Conservation (phyloP, 2,329 filamentous ascomycete genomes). For the Paecilomyces variotii region DNA sequence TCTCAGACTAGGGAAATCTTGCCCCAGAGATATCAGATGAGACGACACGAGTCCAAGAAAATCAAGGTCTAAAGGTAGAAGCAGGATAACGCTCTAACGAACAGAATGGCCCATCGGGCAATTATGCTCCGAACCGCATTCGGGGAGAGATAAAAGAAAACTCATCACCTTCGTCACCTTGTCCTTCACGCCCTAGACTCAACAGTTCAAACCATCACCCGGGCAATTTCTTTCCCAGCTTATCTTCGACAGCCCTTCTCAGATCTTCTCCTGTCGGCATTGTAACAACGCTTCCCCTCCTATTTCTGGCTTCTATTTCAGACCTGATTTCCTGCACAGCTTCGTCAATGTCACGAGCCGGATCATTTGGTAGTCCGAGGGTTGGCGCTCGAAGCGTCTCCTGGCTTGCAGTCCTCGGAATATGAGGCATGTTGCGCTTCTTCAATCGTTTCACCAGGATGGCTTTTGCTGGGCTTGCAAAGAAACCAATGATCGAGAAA, state of each 20-base stretch:
- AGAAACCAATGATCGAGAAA: conserved; percentile 59
- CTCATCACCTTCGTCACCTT: not conserved
- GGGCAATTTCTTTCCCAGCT: conserved; percentile 37
- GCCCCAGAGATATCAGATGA: not conserved
- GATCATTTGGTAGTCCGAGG: conserved; percentile 72
- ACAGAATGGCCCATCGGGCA: not conserved
- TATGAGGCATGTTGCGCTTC: conserved; percentile 38
- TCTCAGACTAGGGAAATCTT: not conserved
- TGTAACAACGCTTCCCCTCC: conserved; percentile 36
- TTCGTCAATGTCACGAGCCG: conserved; percentile 66
- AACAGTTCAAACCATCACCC: not conserved
- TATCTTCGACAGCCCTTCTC: conserved; percentile 44
- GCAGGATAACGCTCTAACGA: not conserved
- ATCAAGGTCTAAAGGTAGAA: not conserved
- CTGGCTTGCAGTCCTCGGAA: conserved; percentile 44
- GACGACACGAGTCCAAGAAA: not conserved
- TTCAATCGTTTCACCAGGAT: conserved; percentile 52
- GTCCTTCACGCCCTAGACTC: conserved; percentile 12
- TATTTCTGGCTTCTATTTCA: conserved; percentile 59
- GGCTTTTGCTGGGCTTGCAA: conserved; percentile 67
- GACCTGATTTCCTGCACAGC: conserved; percentile 64
- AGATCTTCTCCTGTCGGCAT: conserved; percentile 44
- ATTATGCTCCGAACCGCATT: not conserved
- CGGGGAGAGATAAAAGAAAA: not conserved
- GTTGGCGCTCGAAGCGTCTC: conserved; percentile 58